Base-by-base conservation (phyloP, 2,329 filamentous ascomycete genomes). In the Xylariaceae sp. region DNA sequence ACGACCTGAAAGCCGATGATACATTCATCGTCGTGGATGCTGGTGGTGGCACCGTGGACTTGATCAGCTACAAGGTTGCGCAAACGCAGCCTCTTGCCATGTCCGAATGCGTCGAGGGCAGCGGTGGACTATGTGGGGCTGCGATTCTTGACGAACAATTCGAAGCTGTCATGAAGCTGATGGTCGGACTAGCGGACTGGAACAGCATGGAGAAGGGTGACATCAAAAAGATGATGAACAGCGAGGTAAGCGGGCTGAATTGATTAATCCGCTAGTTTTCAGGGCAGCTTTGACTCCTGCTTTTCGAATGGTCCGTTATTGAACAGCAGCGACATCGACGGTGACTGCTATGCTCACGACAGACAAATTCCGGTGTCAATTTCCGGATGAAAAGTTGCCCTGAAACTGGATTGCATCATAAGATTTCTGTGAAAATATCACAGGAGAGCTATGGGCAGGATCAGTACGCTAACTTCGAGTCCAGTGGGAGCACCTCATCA, bases 21-120 rank as follows among this genome's bases (percentile, higher is more conserved):
- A 30, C 36, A 2, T 49, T 39, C 19, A 22, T 50, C 8, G 29
- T 53, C 5, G 50, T 46, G n/a, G 47, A 51, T 29, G 44, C 42
- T 6, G 49, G 48, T 10, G 49, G 49, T 13, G 47, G 49, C 12
- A 52, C 47, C 3, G 50, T 52, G 11, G 45, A 47, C 22, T 24
- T 46, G 12, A 45, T 44, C 24, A 47, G 32, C 13, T 47, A 47
- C 35, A 35, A 37, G 19, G 33, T 47, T 19, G 16, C 19, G 14
- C 27, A 26, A n/a, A 5, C 30, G 4, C 16, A 41, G 5, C 41
- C 41, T 11, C 22, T 40, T 10, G 25, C 13, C 2, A 19, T 38
- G 4, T 37, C 35, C 1, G 39, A 44, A 13, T 37, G 29, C 9
- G 42, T 44, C 12, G 39, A 40, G 23, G 42, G 42, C 1, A 29